Evolutionary conservation across 2,329 filamentous ascomycete genomes (phyloP), one percentile per base, ranked within the genome.

Genomic region (Orbilia oligospora): DNA sequence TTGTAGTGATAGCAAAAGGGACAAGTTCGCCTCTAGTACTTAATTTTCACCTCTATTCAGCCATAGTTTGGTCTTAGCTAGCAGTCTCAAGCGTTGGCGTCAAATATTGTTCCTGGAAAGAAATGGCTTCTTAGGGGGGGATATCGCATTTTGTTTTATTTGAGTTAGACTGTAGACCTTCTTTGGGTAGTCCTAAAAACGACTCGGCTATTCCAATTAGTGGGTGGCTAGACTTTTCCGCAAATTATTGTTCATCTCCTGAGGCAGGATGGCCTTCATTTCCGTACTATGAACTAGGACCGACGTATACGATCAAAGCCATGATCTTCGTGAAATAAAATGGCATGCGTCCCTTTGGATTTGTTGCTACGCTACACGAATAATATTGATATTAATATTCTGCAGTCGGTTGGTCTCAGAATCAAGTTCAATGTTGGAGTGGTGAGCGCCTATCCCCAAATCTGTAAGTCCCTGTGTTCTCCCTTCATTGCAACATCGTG

Each of bases 81-180:
- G n/a, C n/a, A 5, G 49, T 55, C 24, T 55, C 12, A 33, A 55
- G 22, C 24, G 22, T 9, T 55, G 49, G 12, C 10, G 16, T 55
- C 16, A 27, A 33, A 33, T 16, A 55, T n/a, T 18, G n/a, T 18
- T 33, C 24, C 16, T 33, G n/a, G 5, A 46, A 4, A 46, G 14
- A 8, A n/a, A 36, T 56, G 16, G 30, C 4, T 30, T 53, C 30
- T 53, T 53, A 14, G 49, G 22, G 30, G 24, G 24, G 30, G 24
- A 53, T 53, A 53, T 30, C 22, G 49, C 30, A 30, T 53, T 30
- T n/a, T n/a, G 49, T 53, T 53, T 53, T 53, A 24, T 53, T n/a
- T n/a, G 49, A 27, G 24, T 8, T 53, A 53, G 30, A 53, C 49
- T 53, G 22, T 53, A 30, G 24, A 8, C 24, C 49, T 53, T 30